These are phyloP conservation scores for Annona cherimola DNA, from an alignment of 164 flowering plant genomes.

Conservation along the genomic window DNA sequence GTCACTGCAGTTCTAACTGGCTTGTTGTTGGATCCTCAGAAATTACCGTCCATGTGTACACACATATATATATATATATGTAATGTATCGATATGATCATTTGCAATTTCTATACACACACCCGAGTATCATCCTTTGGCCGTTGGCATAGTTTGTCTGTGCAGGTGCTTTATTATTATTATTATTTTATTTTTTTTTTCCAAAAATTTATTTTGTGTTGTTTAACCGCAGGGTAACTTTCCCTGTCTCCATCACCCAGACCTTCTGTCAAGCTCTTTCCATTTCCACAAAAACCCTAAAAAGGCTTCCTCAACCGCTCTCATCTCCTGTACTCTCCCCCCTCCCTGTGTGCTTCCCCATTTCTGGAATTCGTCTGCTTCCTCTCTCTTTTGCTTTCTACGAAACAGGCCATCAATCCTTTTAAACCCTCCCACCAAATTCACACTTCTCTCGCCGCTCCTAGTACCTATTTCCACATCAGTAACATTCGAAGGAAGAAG, in stretches of 20 bases:
- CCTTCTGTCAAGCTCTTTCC: conserved; percentile 24
- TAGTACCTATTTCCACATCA: neutral
- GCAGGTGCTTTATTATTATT: too few species aligned
- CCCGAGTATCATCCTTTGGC: too few species aligned
- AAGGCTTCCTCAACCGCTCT: conserved; percentile 1
- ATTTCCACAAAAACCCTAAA: conserved; percentile 27
- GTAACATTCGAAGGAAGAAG: neutral
- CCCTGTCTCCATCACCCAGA: conserved; percentile 20
- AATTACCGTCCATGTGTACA: too few species aligned
- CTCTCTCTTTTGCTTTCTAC: neutral
- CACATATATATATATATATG: too few species aligned
- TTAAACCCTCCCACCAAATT: neutral
- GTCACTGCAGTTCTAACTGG: too few species aligned
- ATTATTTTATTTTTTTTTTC: too few species aligned
- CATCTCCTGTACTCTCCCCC: neutral
- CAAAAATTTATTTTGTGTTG: neutral
- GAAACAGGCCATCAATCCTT: conserved; percentile 2
- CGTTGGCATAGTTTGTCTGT: too few species aligned
- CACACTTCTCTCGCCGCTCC: neutral
- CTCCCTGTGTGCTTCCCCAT: neutral
- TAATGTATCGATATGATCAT: too few species aligned
- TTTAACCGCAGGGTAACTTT: conserved; percentile 8
- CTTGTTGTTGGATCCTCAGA: too few species aligned
- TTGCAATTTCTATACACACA: too few species aligned
- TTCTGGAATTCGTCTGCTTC: neutral